Evolutionary conservation across 2,329 filamentous ascomycete genomes (phyloP), one percentile per base, ranked within the genome.

Genomic region (Fusarium beomiforme): DNA sequence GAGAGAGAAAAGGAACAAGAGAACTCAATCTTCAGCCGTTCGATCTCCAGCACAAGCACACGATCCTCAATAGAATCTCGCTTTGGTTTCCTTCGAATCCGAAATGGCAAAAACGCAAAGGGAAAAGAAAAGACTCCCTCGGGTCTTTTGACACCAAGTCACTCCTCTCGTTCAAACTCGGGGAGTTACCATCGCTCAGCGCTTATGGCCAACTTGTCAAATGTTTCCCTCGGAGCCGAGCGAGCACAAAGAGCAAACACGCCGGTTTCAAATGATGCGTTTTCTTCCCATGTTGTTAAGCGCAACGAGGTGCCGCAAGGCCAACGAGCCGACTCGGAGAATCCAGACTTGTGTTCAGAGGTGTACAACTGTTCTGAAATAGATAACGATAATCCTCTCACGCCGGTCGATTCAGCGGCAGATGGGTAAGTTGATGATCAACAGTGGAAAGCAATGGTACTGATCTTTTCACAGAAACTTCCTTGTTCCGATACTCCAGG

Each of bases 31-130:
- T 73, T 76, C 14, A 69, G 72, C 24, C 76, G 79, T 10, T 84
- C 83, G 1, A 76, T 80, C 14, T 87, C 85, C 4, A 82, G 81
- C 11, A 80, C 81, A n/a, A 84, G 83, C 63, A 84, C 83, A 4
- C 76, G 80, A 16, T 85, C 84, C 1, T 82, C 82, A 0, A 75
- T 76, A 31, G 78, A 82, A 16, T 79, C 82, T 41, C 78, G 80
- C 1, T 83, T 85, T 63, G 81, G 81, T 6, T 81, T 88, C 47
- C 83, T 88, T 54, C 79, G 82, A 37, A 77, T 79, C 29, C 82
- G 83, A 54, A 78, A 78, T 47, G 64, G 72, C 13, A 77, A 70
- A 46, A 59, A 75, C 7, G 66, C 68, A 10, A 64, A 72, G 44
- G 60, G 53, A 8, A 74, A 56, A 29, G 60, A 63, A 16, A 71